These are phyloP conservation scores for Leucoagaricus sp. DNA, from an alignment of 1,284 basidiomycete genomes.

Conservation along the genomic window DNA sequence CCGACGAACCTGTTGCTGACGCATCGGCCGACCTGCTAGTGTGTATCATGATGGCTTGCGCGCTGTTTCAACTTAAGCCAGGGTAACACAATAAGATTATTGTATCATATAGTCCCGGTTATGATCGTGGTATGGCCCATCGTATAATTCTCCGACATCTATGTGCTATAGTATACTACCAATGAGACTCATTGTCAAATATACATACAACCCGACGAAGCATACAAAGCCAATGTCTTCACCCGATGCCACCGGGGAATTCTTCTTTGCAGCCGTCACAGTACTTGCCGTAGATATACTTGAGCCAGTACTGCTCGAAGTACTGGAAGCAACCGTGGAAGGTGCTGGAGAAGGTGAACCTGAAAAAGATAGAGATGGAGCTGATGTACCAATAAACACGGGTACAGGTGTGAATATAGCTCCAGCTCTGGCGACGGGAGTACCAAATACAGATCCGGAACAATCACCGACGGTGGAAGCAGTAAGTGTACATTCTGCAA, in stretches of 20 bases:
- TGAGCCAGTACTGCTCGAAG: too few relatives aligned
- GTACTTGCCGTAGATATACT: not conserved
- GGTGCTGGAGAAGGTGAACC: not conserved
- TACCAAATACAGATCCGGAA: slow-evolving; percentile 6
- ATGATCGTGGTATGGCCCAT: too few relatives aligned
- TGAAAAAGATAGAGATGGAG: not conserved
- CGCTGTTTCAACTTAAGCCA: too few relatives aligned
- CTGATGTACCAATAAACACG: slow-evolving; percentile 3
- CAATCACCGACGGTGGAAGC: not conserved
- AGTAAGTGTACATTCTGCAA: slow-evolving; percentile 8
- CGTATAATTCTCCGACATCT: too few relatives aligned
- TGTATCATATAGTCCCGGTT: too few relatives aligned
- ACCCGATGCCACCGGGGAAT: not conserved
- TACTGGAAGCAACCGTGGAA: not conserved
- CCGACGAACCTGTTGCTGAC: not conserved
- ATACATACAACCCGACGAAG: not conserved
- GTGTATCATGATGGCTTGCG: too few relatives aligned
- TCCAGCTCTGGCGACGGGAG: not conserved
- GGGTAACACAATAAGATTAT: too few relatives aligned
- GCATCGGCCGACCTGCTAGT: not conserved
- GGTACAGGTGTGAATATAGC: slow-evolving; percentile 7
- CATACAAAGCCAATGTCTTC: not conserved
- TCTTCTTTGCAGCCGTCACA: not conserved
- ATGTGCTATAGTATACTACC: not conserved
- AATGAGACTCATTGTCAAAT: slow-evolving; percentile 1